Base-by-base conservation (phyloP, 139 green algal species). In the Picochlorum costavermella region DNA sequence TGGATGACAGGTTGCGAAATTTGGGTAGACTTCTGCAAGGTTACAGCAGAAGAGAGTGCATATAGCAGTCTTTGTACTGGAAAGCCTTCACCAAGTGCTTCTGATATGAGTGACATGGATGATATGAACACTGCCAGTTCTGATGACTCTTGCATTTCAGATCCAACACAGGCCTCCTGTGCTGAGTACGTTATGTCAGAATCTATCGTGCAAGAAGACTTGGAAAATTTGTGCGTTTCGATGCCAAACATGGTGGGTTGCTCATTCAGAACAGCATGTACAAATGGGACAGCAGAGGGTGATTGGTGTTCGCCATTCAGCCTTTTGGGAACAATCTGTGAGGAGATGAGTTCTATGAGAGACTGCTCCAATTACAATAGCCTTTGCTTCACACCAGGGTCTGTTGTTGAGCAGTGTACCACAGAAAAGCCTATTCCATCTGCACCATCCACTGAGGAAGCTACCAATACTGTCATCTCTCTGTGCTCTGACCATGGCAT, bases 211-310 rank as follows among this genome's bases (percentile, higher is more conserved):
- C 16, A n/a, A 2, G 36, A 25, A 2, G 31, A 76, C 13, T 20
- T 76, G 2, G 13, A 28, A n/a, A 20, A 16, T 37, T 43, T 76
- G 23, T 76, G 70, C 48, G 28, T 30, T 20, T 16, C 30, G 45
- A 68, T 72, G 64, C 64, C 70, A 23, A 40, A 45, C 48, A 61
- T 76, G 58, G 44, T 67, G 28, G 70, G 70, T 43, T 76, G 70
- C 64, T 48, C 56, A 20, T 46, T 76, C 23, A 65, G 63, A 56
- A 25, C 13, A 17, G 16, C 56, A n/a, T 75, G 68, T 51, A 63
- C 20, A 55, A 56, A 56, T 50, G 23, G 25, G 16, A 28, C 58
- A 58, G 43, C 58, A 57, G 29, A 33, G 16, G 64, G 64, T 44
- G 6, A 6, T 17, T 72, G 65, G 51, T 76, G 70, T 63, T 14